Evolutionary conservation across 495 filamentous ascomycete genomes (phyloP), one percentile per base, ranked within the genome.

Genomic region (Hypoxylon fragiforme): DNA sequence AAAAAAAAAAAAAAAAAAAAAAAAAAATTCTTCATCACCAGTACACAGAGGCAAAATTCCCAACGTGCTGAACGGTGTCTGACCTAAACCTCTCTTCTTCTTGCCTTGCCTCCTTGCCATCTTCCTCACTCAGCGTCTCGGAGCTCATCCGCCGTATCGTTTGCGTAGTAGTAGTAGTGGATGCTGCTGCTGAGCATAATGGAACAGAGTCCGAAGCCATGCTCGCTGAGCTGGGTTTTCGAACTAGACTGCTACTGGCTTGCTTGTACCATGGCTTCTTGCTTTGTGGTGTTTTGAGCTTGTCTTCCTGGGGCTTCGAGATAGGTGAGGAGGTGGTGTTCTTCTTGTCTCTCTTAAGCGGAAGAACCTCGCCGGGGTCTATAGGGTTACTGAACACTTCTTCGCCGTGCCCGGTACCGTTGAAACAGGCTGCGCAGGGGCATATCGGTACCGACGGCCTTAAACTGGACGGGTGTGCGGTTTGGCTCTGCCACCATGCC

Each of bases 371-470:
- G 3, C 50, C 41, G 7, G 50, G 38, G 26, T 62, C 58, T 19
- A 52, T 62, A 36, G 51, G 58, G 38, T 56, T 32, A 3, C 47
- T 35, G 26, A 50, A 52, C 1, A 55, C 51, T 30, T 62, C 51
- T 38, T 62, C 46, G 22, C 44, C 51, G 49, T 50, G 47, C 2
- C 39, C 44, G 1, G 57, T 64, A 11, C 62, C 58, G 24, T 63
- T 60, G 48, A 68, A 68, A 55, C 65, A 68, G 16, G 62, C 55
- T 16, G 54, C 62, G 24, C 65, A 68, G 8, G 58, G 58, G 19
- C 65, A 68, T 15, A 68, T 63, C n/a, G 65, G 51, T 24, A 56
- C 44, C 7, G 51, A 28, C 11, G 50, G 38, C 28, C 46, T 21
- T 13, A 26, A 15, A 13, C 54, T 42, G 14, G 63, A 50, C 7